Evolutionary conservation across 306 rosid genomes (phyloP).

Genomic region (Quercus ilex): DNA sequence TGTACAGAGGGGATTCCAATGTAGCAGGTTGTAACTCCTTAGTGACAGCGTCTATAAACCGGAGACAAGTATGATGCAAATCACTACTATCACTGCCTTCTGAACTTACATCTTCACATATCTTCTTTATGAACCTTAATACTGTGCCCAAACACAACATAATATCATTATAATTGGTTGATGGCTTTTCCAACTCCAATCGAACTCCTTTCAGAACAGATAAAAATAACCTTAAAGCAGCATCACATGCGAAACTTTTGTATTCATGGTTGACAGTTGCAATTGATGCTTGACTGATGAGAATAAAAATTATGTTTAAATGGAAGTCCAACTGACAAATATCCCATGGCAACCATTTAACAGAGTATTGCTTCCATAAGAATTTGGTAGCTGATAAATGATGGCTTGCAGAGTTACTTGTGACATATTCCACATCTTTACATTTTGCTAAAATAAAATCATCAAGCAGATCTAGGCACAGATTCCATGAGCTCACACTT

Average conservation of each 20-base stretch:
- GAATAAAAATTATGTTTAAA: slow-evolving; percentile 48
- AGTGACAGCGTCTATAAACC: slow-evolving; percentile 49
- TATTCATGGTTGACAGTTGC: slow-evolving; percentile 38
- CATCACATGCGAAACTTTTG: slow-evolving; percentile 45
- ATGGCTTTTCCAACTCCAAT: slow-evolving; percentile 44
- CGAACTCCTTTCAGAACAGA: slow-evolving; percentile 66
- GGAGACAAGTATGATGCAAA: slow-evolving; percentile 32
- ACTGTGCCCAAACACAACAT: slow-evolving; percentile 46
- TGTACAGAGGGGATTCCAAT: slow-evolving; percentile 77
- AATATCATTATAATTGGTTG: slow-evolving; percentile 50
- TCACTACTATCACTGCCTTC: slow-evolving; percentile 38
- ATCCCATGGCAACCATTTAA: slow-evolving; percentile 84
- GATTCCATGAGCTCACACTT: slow-evolving; percentile 57
- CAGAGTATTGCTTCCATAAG: slow-evolving; percentile 51
- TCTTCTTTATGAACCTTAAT: slow-evolving; percentile 47
- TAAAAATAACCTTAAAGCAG: slow-evolving; percentile 52
- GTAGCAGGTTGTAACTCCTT: slow-evolving; percentile 63
- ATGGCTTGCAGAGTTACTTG: slow-evolving; percentile 19
- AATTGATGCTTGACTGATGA: slow-evolving; percentile 50
- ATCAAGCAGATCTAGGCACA: slow-evolving; percentile 55
- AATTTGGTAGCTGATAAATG: slow-evolving; percentile 28
- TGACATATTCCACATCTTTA: slow-evolving; percentile 30
- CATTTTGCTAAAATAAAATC: slow-evolving; percentile 53
- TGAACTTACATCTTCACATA: slow-evolving; percentile 45
- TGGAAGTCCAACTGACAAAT: slow-evolving; percentile 59